Evolutionary conservation across 495 filamentous ascomycete genomes (phyloP).

Genomic region (Daldinia childiae): DNA sequence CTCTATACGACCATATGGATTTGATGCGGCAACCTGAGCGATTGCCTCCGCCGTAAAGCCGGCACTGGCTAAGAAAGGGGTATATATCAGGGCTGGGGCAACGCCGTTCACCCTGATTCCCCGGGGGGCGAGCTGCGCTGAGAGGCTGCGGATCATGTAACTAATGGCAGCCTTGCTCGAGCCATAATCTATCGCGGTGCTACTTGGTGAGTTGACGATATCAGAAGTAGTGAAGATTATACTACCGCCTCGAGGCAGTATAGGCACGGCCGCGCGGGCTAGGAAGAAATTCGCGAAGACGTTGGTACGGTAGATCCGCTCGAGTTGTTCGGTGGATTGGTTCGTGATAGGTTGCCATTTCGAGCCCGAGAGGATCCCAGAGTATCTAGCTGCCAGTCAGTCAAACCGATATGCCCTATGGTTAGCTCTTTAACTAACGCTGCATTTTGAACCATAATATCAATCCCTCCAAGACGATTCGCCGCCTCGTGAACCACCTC

Average conservation of each 20-base stretch:
- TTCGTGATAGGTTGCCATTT: background rate
- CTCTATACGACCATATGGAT: background rate
- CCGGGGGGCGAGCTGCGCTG: background rate
- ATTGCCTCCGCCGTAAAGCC: background rate
- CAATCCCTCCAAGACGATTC: background rate
- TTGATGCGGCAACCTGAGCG: background rate
- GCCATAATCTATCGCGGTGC: background rate
- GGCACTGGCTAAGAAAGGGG: background rate
- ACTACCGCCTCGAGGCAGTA: background rate
- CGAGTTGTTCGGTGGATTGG: conserved; percentile 4
- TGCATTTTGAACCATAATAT: background rate
- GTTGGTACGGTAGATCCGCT: conserved; percentile 12
- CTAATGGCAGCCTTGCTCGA: background rate
- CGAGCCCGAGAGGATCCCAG: background rate
- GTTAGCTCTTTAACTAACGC: background rate
- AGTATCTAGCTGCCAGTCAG: background rate
- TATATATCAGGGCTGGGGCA: background rate
- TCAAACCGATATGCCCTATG: background rate
- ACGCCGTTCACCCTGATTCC: background rate
- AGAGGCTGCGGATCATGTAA: background rate
- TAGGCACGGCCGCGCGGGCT: background rate
- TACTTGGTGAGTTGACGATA: background rate
- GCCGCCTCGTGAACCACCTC: background rate
- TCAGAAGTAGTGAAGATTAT: background rate
- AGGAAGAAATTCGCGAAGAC: conserved; percentile 17